These are phyloP conservation scores for Nannochloropsis gaditana DNA, from an alignment of 108 stramenopile species.

Conservation along the genomic window DNA sequence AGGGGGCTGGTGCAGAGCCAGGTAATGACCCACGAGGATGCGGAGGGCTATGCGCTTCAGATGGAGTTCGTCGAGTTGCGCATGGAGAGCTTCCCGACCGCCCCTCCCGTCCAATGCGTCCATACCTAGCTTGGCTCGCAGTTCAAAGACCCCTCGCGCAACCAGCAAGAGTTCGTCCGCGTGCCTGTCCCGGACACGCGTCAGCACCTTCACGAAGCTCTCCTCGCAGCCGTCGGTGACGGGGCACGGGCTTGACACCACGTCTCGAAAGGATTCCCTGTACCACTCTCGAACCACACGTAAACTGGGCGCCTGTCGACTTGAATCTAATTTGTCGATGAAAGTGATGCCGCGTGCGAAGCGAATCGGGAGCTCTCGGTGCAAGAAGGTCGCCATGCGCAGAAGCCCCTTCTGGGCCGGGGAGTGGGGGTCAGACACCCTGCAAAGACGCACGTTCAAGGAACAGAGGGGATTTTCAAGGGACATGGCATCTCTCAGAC, in stretches of 20 bases:
- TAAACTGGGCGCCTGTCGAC: not conserved
- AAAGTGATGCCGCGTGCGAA: not conserved
- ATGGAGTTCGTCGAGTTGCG: not conserved
- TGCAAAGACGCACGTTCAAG: not conserved
- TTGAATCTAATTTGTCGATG: not conserved
- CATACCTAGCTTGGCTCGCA: not conserved
- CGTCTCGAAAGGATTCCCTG: not conserved
- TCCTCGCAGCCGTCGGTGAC: not conserved
- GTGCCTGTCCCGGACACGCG: not conserved
- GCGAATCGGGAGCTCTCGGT: slow-evolving; percentile 16
- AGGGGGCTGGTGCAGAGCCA: slow-evolving; percentile 15
- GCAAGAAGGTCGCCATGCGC: slow-evolving; percentile 17
- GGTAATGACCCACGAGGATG: not conserved
- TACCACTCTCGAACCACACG: not conserved
- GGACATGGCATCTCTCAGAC: not conserved
- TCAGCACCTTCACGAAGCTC: not conserved
- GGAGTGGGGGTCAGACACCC: not conserved
- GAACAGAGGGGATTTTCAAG: not conserved
- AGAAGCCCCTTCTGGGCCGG: not conserved
- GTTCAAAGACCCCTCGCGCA: not conserved
- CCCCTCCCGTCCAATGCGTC: not conserved
- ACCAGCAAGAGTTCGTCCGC: slow-evolving; percentile 1
- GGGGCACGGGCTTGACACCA: slow-evolving; percentile 1
- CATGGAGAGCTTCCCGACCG: not conserved
- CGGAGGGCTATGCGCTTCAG: slow-evolving; percentile 11